Evolutionary conservation across 352 stramenopile genomes (phyloP), one percentile per base, ranked within the genome.

Genomic region (Plasmopara muralis): DNA sequence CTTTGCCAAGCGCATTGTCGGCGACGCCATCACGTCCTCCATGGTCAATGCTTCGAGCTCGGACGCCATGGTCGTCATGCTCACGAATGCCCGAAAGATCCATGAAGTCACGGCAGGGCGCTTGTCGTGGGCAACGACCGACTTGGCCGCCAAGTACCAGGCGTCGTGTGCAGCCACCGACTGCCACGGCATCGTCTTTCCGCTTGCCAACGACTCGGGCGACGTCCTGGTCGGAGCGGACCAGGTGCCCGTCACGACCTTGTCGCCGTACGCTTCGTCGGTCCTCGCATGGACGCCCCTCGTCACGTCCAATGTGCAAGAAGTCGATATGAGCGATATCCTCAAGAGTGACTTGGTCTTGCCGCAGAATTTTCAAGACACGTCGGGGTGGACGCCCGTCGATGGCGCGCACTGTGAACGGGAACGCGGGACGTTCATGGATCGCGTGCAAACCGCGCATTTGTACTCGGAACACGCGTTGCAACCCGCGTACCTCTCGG

Each of bases 261-360:
- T 81, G 40, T 57, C 50, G 5, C 14, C 47, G 2, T 84, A 77
- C 43, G 47, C 60, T 2, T 56, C 70, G 0, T 55, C 60, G 0
- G n/a, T 66, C 8, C 43, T 62, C 7, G 38, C 45, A n/a, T 78
- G 66, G 57, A 67, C 68, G 0, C 53, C 60, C 15, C 61, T 84
- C 3, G 68, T 77, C 15, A 60, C 56, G 45, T 65, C 68, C 5
- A 79, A 73, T 31, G 69, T 62, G n/a, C 70, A 78, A 41, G 73
- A 84, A 43, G 70, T 82, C 37, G 73, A 81, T 40, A 56, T 44
- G 39, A 70, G 66, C 18, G 62, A 72, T 12, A 69, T 66, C 6
- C 53, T 84, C 35, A 84, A 84, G 55, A 67, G 50, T 49, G 73
- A 84, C 50, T 72, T 84, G 41, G 57, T 84, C 25, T 80, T 84